Evolutionary conservation across 1,284 basidiomycete species (phyloP).

Genomic region (Rhodotorula glutinis): DNA sequence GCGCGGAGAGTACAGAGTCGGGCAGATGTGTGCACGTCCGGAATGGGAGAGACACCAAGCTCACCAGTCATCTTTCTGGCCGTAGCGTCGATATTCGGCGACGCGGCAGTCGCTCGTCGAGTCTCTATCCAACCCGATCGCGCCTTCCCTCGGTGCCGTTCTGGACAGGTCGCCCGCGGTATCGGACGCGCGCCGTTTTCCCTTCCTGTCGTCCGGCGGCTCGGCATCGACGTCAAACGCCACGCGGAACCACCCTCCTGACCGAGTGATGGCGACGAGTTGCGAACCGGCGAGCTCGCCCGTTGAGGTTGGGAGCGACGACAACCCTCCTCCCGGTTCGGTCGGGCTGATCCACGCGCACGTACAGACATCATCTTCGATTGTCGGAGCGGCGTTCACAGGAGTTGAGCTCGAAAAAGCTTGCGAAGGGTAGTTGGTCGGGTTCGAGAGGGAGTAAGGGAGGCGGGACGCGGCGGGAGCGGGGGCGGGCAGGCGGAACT

Average conservation of each 20-base stretch:
- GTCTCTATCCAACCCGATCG: constrained; percentile 46
- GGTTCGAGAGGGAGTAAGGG: constrained; percentile 24
- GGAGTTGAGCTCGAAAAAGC: not conserved
- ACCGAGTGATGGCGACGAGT: constrained; percentile 76
- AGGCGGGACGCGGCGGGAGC: constrained; percentile 47
- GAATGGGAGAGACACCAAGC: not conserved
- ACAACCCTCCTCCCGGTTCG: not conserved
- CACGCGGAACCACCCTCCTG: constrained; percentile 89
- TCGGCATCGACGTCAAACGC: constrained; percentile 57
- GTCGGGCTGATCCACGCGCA: constrained; percentile 36
- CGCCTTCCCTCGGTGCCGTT: not conserved
- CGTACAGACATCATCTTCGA: constrained; percentile 43
- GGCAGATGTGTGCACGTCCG: not conserved
- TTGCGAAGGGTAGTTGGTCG: constrained; percentile 1
- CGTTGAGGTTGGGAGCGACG: not conserved
- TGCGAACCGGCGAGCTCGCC: constrained; percentile 52
- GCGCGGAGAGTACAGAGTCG: too few relatives aligned
- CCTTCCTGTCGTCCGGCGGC: constrained; percentile 47
- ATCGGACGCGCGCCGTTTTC: constrained; percentile 44
- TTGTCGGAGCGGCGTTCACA: constrained; percentile 8
- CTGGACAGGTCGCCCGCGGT: not conserved
- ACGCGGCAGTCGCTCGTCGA: constrained; percentile 60
- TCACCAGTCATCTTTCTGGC: constrained; percentile 77
- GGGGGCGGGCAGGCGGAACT: constrained; percentile 74
- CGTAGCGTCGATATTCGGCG: constrained; percentile 71